Evolutionary conservation across 805 yeast genomes (phyloP).

Genomic region (Yamadazyma paraphyllophila): DNA sequence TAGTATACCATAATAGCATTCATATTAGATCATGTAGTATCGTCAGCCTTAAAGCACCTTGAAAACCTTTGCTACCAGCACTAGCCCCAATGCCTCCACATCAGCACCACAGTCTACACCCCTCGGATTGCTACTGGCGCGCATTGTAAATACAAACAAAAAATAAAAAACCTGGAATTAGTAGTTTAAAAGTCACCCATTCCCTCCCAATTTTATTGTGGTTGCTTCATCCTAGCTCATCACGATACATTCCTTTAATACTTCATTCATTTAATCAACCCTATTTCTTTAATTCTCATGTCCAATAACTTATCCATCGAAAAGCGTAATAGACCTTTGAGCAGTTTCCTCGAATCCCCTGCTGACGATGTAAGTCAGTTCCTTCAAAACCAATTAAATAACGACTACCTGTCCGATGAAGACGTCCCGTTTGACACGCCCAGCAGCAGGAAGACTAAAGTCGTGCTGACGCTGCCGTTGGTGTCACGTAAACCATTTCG

Average conservation of each 20-base stretch:
- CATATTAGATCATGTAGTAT: no score
- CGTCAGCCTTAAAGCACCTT: no score
- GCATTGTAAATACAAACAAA: constrained; percentile 1
- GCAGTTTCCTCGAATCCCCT: constrained; percentile 41
- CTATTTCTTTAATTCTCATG: not conserved
- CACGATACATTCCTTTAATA: not conserved
- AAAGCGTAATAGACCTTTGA: constrained; percentile 28
- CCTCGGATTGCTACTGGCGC: not conserved
- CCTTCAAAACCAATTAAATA: constrained; percentile 10
- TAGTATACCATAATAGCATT: no score
- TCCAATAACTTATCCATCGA: not conserved
- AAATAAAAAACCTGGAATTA: constrained; percentile 1
- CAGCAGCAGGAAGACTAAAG: constrained; percentile 7
- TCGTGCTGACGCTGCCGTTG: constrained; percentile 19
- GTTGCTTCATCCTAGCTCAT: not conserved
- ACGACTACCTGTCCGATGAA: constrained; percentile 5
- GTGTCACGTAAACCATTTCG: constrained; percentile 25
- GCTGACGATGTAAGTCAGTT: constrained; percentile 15
- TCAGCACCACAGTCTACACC: not conserved
- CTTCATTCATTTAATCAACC: not conserved
- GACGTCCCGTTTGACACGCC: constrained; percentile 7
- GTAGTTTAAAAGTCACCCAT: not conserved
- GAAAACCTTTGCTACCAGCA: no score
- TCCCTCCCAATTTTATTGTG: not conserved
- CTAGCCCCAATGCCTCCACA: no score